Conservation (phyloP, 1,284 basidiomycete genomes). For the Rhodotorula sp. region DNA sequence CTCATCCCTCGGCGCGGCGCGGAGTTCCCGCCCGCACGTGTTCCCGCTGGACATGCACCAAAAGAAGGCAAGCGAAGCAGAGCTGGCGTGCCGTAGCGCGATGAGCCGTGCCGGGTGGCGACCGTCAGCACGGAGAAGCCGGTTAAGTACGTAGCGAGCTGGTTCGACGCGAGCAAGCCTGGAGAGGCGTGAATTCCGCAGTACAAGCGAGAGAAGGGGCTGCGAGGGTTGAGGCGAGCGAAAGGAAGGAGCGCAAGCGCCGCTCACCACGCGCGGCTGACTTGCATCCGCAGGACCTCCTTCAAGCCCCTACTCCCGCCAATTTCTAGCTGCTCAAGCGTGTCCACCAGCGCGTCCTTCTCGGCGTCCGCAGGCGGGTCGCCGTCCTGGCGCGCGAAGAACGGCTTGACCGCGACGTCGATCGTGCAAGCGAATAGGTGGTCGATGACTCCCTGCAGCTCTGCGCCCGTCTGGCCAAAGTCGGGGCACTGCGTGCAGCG, state of each 20-base stretch:
- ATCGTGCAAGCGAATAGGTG: conserved; percentile 27
- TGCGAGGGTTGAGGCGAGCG: not conserved
- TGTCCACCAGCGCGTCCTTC: conserved; percentile 3
- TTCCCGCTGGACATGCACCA: too few species aligned
- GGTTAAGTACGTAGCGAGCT: too few species aligned
- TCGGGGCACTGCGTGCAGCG: conserved; percentile 68
- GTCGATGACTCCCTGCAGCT: conserved; percentile 26
- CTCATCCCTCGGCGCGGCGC: too few species aligned
- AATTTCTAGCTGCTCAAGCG: conserved; percentile 18
- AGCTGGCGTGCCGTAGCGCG: too few species aligned
- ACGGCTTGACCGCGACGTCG: conserved; percentile 31
- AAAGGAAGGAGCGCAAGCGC: not conserved
- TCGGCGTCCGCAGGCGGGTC: too few species aligned
- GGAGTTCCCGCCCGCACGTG: too few species aligned
- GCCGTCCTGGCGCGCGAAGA: conserved; percentile 7
- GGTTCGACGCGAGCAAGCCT: not conserved
- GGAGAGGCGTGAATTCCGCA: not conserved
- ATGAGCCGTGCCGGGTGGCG: too few species aligned
- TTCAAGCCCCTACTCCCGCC: conserved; percentile 19
- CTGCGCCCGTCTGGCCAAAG: conserved; percentile 80
- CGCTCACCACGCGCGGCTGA: conserved; percentile 31
- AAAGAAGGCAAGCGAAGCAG: too few species aligned
- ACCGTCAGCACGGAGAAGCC: too few species aligned
- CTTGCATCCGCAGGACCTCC: conserved; percentile 33
- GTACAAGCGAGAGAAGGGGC: too few species aligned